Conservation (phyloP, 495 filamentous ascomycete genomes). For the Xylaria palmicola region DNA sequence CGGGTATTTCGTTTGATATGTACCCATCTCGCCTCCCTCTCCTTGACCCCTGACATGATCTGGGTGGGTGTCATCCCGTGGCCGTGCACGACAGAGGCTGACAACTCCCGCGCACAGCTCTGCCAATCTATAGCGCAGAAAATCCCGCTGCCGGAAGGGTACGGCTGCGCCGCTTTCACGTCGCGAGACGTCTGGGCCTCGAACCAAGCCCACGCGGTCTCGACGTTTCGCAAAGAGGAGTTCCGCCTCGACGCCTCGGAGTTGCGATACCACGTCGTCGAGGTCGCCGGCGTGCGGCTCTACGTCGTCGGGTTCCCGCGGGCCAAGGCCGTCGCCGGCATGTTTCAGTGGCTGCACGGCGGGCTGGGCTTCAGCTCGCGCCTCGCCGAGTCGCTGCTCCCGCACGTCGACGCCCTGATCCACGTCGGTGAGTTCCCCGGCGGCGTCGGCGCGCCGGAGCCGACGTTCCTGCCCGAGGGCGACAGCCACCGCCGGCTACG, state of each 20-base stretch:
- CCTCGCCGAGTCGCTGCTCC: conserved; percentile 37
- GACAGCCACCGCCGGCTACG: conserved; percentile 30
- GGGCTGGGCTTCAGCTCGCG: conserved; percentile 41
- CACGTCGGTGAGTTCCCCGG: conserved; percentile 10
- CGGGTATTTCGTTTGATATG: background rate
- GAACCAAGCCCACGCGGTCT: conserved; percentile 23
- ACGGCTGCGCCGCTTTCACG: conserved; percentile 32
- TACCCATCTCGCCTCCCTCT: too few species aligned
- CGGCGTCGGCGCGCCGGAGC: conserved; percentile 10
- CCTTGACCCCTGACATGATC: background rate
- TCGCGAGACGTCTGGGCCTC: conserved; percentile 23
- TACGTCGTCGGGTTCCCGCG: conserved; percentile 39
- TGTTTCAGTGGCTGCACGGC: conserved; percentile 40
- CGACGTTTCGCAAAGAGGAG: conserved; percentile 19
- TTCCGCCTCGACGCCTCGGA: conserved; percentile 23
- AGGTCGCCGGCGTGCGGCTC: conserved; percentile 31
- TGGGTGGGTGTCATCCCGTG: background rate
- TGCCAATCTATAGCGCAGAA: conserved; percentile 22
- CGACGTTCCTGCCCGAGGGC: conserved; percentile 23
- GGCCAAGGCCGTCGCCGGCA: conserved; percentile 21
- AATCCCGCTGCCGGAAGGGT: conserved; percentile 23
- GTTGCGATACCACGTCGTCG: conserved; percentile 36
- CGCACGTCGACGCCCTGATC: conserved; percentile 28
- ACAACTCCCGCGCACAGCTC: conserved; percentile 23
- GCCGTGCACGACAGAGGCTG: background rate